phyloP scores from a whole-genome alignment of 2,329 filamentous ascomycete genomes.

The Gaeumannomyces sp. region DNA sequence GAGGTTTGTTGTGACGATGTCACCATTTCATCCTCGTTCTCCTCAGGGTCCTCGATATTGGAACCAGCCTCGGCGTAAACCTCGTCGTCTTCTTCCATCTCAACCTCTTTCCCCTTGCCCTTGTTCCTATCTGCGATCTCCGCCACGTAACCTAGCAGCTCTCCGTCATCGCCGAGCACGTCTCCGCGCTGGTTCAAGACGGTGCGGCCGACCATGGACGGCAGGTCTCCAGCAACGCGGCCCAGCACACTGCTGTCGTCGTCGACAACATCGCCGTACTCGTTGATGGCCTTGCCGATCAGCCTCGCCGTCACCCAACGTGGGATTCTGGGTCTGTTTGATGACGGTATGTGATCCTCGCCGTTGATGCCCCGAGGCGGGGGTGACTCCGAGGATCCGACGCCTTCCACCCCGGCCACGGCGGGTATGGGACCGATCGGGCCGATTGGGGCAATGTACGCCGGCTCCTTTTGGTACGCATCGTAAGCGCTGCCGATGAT shows the following conservation, averaged over 20 bases:
- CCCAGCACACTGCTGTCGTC: conserved; percentile 44
- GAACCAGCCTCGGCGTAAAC: conserved; percentile 24
- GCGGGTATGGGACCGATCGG: conserved; percentile 27
- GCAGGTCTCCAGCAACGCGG: conserved; percentile 46
- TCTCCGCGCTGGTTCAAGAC: conserved; percentile 39
- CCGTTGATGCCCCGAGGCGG: neutral
- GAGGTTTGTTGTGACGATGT: neutral
- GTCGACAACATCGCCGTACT: conserved; percentile 48
- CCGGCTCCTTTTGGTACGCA: conserved; percentile 17
- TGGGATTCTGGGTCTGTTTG: conserved; percentile 23
- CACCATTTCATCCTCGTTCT: neutral
- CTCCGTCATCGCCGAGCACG: conserved; percentile 36
- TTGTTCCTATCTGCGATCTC: conserved; percentile 28
- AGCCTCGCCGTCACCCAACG: conserved; percentile 27
- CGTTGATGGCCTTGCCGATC: conserved; percentile 42
- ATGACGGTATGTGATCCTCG: conserved; percentile 16
- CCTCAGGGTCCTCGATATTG: neutral
- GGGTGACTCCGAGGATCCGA: neutral
- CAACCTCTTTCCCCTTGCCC: conserved; percentile 10
- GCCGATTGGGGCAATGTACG: conserved; percentile 34
- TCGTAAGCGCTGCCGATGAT: conserved; percentile 14
- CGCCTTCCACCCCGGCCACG: conserved; percentile 22
- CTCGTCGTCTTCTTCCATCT: conserved; percentile 21
- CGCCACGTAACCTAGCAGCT: conserved; percentile 38
- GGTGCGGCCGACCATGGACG: conserved; percentile 45